These are phyloP conservation scores for Tulasnella sp. DNA, from an alignment of 768 basidiomycete species.

Conservation along the genomic window DNA sequence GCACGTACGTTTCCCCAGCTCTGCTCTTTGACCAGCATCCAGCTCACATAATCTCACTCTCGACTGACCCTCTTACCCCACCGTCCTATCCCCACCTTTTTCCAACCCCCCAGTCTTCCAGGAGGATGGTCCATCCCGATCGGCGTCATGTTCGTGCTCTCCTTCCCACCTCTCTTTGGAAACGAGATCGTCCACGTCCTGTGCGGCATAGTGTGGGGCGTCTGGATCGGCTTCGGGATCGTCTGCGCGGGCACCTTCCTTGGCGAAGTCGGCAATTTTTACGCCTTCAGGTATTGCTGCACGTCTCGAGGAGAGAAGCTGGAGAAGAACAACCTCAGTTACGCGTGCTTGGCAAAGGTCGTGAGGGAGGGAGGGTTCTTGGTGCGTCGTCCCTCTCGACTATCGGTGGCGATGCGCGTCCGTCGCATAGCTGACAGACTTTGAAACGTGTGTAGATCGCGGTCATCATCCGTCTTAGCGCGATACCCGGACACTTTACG, in stretches of 20 bases:
- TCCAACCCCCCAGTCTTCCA: conserved; percentile 20
- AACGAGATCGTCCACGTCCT: conserved; percentile 85
- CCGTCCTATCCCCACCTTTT: conserved; percentile 6
- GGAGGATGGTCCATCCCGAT: conserved; percentile 71
- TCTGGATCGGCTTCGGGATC: conserved; percentile 79
- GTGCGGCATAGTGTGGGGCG: conserved; percentile 84
- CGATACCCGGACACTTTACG: conserved; percentile 85
- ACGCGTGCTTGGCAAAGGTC: conserved; percentile 41
- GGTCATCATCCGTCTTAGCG: conserved; percentile 62
- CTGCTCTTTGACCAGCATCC: background rate
- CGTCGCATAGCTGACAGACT: background rate
- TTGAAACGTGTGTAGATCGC: conserved; percentile 34
- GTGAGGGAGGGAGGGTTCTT: conserved; percentile 84
- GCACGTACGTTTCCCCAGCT: conserved; percentile 36
- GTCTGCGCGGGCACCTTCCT: conserved; percentile 72
- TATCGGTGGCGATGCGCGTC: background rate
- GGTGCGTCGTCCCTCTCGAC: conserved; percentile 19
- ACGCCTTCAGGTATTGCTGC: conserved; percentile 74
- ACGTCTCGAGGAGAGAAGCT: conserved; percentile 61
- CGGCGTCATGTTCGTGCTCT: conserved; percentile 68
- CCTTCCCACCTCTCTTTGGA: conserved; percentile 84
- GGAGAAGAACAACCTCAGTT: conserved; percentile 39
- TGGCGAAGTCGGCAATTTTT: conserved; percentile 56
- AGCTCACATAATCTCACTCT: background rate
- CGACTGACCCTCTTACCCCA: background rate